Conservation (phyloP, 352 stramenopile species). For the Phytopythium chamaehyphon region DNA sequence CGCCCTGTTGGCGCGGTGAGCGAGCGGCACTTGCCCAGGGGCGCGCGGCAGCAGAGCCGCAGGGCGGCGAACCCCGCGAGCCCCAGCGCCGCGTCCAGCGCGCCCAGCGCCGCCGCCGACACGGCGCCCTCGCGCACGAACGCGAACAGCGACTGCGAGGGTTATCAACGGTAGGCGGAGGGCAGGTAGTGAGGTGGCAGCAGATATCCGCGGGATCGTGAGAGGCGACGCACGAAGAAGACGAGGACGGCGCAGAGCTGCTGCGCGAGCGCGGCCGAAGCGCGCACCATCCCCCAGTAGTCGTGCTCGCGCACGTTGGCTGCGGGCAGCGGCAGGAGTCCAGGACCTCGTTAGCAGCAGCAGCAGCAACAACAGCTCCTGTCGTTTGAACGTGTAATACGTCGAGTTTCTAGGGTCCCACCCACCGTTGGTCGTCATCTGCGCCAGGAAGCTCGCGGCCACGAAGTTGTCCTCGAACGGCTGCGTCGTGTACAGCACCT, state of each 20-base stretch:
- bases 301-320: conserved; percentile 81
- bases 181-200: background rate
- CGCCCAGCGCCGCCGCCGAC: conserved; percentile 48
- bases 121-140: conserved; percentile 55
- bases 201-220: too few species aligned
- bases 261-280: conserved; percentile 81
- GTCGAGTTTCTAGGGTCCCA: too few species aligned
- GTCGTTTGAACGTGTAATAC: too few species aligned
- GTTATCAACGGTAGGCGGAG: background rate
- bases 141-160: conserved; percentile 61
- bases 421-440: conserved; percentile 88
- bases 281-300: conserved; percentile 84
- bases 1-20: too few species aligned
- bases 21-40: conserved; percentile 36
- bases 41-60: conserved; percentile 29
- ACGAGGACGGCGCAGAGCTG: conserved; percentile 87
- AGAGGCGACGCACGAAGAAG: conserved; percentile 70
- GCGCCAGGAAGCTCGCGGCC: conserved; percentile 84
- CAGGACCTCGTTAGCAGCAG: too few species aligned
- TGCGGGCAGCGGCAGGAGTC: conserved; percentile 15
- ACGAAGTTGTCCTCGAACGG: conserved; percentile 91
- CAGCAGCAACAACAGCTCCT: too few species aligned
- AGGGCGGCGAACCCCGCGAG: conserved; percentile 54
- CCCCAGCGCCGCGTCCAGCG: conserved; percentile 54
- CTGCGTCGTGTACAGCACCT: conserved; percentile 87